Percentiles rank a stretch among this genome's conserved stretches.
Conservation (phyloP, 768 basidiomycete genomes). For the Dendrothele bispora region DNA sequence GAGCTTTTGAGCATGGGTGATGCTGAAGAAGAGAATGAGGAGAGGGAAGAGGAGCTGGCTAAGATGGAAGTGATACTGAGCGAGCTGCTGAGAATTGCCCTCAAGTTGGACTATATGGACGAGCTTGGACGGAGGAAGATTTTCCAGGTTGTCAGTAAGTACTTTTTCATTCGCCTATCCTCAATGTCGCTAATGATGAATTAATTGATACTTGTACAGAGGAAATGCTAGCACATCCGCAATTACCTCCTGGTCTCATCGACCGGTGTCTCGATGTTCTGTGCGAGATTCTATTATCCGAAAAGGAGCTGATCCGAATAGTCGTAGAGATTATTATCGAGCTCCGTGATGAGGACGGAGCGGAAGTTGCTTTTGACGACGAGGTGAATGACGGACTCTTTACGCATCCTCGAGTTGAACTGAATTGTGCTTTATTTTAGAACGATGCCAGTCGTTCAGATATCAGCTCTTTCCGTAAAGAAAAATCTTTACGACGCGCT, state of each 20-base stretch:
- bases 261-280: slow-evolving; percentile 84
- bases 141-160: slow-evolving; percentile 84
- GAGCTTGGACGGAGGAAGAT: slow-evolving; percentile 93
- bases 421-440: slow-evolving; percentile 3
- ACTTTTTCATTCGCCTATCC: background rate
- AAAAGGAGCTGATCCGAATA: slow-evolving; percentile 85
- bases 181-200: background rate
- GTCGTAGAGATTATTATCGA: slow-evolving; percentile 86
- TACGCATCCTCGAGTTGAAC: background rate
- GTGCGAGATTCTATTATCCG: slow-evolving; percentile 76
- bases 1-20: slow-evolving; percentile 34
- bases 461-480: slow-evolving; percentile 24
- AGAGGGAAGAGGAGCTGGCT: slow-evolving; percentile 56
- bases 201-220: slow-evolving; percentile 37
- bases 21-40: slow-evolving; percentile 39
- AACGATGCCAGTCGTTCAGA: slow-evolving; percentile 29
- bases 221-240: slow-evolving; percentile 85
- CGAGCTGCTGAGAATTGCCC: slow-evolving; percentile 78
- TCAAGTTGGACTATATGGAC: slow-evolving; percentile 88
- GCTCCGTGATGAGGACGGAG: slow-evolving; percentile 52
- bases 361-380: slow-evolving; percentile 29
- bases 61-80: slow-evolving; percentile 74
- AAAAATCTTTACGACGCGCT: slow-evolving; percentile 26
- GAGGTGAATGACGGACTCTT: slow-evolving; percentile 9
- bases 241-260: slow-evolving; percentile 77